A percentile compares a stretch with the other conserved stretches of the same genome.
Conservation (phyloP, 1,284 basidiomycete species). For the Apiotrichum brassicae region DNA sequence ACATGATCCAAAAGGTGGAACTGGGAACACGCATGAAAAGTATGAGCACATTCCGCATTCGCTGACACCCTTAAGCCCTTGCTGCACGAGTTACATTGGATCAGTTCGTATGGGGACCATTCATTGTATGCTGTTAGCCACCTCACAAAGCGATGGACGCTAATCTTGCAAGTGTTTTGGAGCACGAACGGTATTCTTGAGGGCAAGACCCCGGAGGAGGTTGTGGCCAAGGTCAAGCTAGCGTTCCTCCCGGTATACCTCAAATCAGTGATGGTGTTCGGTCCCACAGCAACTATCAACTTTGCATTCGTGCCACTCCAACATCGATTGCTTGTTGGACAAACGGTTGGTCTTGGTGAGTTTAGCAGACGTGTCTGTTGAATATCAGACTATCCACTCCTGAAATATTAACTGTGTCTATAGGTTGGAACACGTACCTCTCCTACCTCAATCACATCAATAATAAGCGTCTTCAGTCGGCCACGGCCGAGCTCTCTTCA, state of each 20-base stretch:
- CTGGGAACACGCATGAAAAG: conserved; percentile 6
- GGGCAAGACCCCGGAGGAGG: conserved; percentile 32
- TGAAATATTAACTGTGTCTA: too few species aligned
- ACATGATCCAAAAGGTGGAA: conserved; percentile 9
- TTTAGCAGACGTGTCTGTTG: too few species aligned
- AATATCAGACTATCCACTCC: too few species aligned
- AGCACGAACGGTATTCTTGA: conserved; percentile 40
- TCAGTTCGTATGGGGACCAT: conserved; percentile 17
- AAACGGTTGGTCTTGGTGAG: conserved; percentile 67
- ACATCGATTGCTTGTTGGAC: conserved; percentile 67
- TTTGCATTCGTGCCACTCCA: conserved; percentile 72
- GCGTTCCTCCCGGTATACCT: conserved; percentile 38
- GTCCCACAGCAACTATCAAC: conserved; percentile 73
- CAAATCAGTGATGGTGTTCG: conserved; percentile 56
- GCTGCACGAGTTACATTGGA: conserved; percentile 12
- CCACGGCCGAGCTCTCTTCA: conserved; percentile 11
- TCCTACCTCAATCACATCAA: conserved; percentile 38
- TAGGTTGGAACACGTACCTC: conserved; percentile 55
- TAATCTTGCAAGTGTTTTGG: conserved; percentile 27
- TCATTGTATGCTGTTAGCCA: conserved; percentile 12
- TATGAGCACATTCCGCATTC: not conserved
- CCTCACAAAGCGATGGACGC: not conserved
- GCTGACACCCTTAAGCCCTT: conserved; percentile 1
- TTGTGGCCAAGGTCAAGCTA: conserved; percentile 34
- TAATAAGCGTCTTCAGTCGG: conserved; percentile 26